Evolutionary conservation across 371 early-diverging fungal species (phyloP).

Genomic region (Nematocida sp.): DNA sequence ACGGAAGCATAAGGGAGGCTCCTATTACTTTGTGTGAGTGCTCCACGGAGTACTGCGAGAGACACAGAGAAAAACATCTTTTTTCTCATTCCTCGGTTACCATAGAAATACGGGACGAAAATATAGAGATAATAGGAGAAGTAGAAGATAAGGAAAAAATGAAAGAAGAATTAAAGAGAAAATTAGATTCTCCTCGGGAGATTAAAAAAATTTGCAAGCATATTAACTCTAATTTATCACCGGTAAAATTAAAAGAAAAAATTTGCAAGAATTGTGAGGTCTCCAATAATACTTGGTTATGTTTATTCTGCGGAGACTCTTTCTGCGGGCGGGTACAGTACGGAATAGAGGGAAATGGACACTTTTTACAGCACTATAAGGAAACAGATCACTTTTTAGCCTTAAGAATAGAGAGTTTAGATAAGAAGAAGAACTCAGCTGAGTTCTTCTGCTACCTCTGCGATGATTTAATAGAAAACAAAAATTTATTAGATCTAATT

Average conservation of each 20-base stretch:
- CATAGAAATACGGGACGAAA: not conserved
- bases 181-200: no score
- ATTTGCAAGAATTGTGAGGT: conserved; percentile 78
- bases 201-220: no score
- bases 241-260: not conserved
- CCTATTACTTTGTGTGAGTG: conserved; percentile 17
- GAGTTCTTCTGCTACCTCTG: conserved; percentile 64
- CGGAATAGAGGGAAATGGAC: conserved; percentile 97
- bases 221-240: not conserved
- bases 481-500: not conserved
- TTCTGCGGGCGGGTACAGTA: conserved; percentile 76
- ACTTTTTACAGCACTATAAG: conserved; percentile 77
- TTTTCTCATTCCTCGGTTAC: no score
- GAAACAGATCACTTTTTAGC: conserved; percentile 75
- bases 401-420: conserved; percentile 64
- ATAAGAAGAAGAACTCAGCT: not conserved
- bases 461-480: conserved; percentile 49
- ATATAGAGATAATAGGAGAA: conserved; percentile 3
- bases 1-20: not conserved
- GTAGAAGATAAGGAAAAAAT: not conserved
- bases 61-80: conserved; percentile 8
- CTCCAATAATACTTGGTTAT: conserved; percentile 71
- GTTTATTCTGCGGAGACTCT: conserved; percentile 70
- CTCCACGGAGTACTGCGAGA: conserved; percentile 6
- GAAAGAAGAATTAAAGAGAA: not conserved